Base-by-base conservation (phyloP, 2,329 filamentous ascomycete genomes). In the Fusarium dimerum region DNA sequence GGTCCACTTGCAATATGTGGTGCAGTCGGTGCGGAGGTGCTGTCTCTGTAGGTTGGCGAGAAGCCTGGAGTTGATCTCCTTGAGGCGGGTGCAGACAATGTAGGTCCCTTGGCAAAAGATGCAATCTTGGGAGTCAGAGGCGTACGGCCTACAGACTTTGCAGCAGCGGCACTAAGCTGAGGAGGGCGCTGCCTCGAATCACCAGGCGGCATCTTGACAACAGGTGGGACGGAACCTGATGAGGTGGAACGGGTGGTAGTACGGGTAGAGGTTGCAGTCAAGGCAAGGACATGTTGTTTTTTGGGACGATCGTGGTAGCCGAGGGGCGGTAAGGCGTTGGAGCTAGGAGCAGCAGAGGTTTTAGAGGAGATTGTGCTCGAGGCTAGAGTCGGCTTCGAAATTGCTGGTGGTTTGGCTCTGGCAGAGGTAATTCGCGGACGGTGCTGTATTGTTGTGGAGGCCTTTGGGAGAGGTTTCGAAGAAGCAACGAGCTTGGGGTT, bases 1-100 rank as follows among this genome's bases (percentile, higher is more conserved):
- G 91, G 90, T 68, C 90, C 92, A 68, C 74, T 81, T 70, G 71
- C 84, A 42, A 91, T 73, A 62, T 83, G 83, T 46, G 50, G 42
- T n/a, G 15, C 40, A 9, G 45, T 26, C 10, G 49, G 43, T 32
- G 47, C 30, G 34, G 50, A 48, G 30, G 39, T 39, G 6, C 63
- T 62, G 11, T 64, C 63, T 59, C 64, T 56, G 32, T 45, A 44
- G 20, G 50, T 18, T 8, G 46, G 45, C n/a, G 48, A n/a, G 40
- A 57, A 40, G 17, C 45, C 56, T 26, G 57, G 59, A 3, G 62
- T 61, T n/a, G 68, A 71, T 48, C 74, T 71, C 49, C 71, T 68
- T 13, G 72, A 63, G 30, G 77, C 66, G n/a, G 79, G 78, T 40
- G 77, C 76, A 42, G 71, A 67, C 43, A 72, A 61, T 13, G 73